phyloP scores from a whole-genome alignment of 2,329 filamentous ascomycete species.

The Dothistroma pini region DNA sequence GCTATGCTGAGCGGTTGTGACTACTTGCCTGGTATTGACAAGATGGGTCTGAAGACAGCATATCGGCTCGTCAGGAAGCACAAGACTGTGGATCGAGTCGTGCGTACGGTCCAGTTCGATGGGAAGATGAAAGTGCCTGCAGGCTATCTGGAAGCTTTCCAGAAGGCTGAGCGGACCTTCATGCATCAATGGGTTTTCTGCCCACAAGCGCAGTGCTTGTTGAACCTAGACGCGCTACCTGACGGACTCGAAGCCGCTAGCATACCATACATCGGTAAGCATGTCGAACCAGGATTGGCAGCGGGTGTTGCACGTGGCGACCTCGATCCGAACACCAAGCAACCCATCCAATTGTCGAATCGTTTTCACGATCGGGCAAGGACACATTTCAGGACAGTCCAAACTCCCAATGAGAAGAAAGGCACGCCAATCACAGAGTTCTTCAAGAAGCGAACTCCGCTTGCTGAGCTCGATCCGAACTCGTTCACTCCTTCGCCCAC shows the following conservation, averaged over 20 bases:
- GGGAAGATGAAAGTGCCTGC: conserved; percentile 77
- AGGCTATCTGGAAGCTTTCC: conserved; percentile 76
- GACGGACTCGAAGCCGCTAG: conserved; percentile 61
- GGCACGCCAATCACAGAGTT: conserved; percentile 60
- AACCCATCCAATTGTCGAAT: conserved; percentile 49
- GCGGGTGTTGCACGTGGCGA: conserved; percentile 74
- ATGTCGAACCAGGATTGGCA: conserved; percentile 56
- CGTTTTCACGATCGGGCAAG: conserved; percentile 22
- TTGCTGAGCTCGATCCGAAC: conserved; percentile 66
- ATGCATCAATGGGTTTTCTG: conserved; percentile 94
- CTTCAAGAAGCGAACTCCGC: conserved; percentile 62
- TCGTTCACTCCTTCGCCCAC: conserved; percentile 63
- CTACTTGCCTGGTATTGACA: conserved; percentile 80
- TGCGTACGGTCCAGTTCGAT: conserved; percentile 83
- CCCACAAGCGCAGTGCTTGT: conserved; percentile 64
- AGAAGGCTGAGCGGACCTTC: conserved; percentile 87
- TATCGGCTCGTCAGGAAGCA: conserved; percentile 87
- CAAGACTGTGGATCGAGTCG: conserved; percentile 76
- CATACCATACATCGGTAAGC: conserved; percentile 76
- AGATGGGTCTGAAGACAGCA: conserved; percentile 88
- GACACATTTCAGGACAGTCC: conserved; percentile 28
- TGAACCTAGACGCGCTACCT: conserved; percentile 68
- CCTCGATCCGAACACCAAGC: conserved; percentile 84
- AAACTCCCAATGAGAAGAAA: conserved; percentile 55
- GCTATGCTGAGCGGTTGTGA: conserved; percentile 95